These are phyloP conservation scores for Echinosophora koreensis DNA, from an alignment of 306 rosid species.

Conservation along the genomic window DNA sequence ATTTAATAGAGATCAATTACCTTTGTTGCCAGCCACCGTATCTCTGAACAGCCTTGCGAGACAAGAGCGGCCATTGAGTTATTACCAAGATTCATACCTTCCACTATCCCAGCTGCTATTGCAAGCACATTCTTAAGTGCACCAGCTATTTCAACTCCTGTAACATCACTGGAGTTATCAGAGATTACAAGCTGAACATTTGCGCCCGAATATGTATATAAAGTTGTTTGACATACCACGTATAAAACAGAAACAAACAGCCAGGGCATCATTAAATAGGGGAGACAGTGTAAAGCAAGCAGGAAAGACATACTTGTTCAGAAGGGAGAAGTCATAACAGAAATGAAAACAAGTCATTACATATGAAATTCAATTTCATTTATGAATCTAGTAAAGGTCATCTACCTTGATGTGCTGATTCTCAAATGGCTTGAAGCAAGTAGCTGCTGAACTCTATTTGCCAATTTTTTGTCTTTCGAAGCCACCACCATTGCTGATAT, in stretches of 20 bases:
- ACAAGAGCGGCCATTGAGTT: constrained; percentile 99
- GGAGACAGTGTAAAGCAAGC: constrained; percentile 29
- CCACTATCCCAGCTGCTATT: constrained; percentile 97
- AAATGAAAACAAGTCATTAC: constrained; percentile 16
- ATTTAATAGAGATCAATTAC: constrained; percentile 46
- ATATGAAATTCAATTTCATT: constrained; percentile 34
- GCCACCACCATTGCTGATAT: constrained; percentile 92
- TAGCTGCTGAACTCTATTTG: constrained; percentile 81
- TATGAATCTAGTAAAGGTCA: constrained; percentile 45
- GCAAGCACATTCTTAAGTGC: constrained; percentile 96
- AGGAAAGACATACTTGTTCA: constrained; percentile 22
- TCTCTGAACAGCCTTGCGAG: constrained; percentile 96
- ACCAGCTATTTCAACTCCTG: constrained; percentile 98
- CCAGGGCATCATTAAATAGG: constrained; percentile 16
- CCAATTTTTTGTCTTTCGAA: constrained; percentile 88
- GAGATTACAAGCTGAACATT: constrained; percentile 76
- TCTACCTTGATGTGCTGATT: constrained; percentile 96
- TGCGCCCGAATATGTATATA: constrained; percentile 36
- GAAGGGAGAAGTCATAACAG: constrained; percentile 13
- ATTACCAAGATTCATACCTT: constrained; percentile 95
- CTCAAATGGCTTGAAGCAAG: constrained; percentile 82
- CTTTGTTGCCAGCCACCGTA: constrained; percentile 97
- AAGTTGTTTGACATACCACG: constrained; percentile 20
- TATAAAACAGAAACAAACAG: constrained; percentile 22
- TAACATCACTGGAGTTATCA: constrained; percentile 97